Base-by-base conservation (phyloP, 176 grass and related monocot genomes). In the Oropetium thomaeum region DNA sequence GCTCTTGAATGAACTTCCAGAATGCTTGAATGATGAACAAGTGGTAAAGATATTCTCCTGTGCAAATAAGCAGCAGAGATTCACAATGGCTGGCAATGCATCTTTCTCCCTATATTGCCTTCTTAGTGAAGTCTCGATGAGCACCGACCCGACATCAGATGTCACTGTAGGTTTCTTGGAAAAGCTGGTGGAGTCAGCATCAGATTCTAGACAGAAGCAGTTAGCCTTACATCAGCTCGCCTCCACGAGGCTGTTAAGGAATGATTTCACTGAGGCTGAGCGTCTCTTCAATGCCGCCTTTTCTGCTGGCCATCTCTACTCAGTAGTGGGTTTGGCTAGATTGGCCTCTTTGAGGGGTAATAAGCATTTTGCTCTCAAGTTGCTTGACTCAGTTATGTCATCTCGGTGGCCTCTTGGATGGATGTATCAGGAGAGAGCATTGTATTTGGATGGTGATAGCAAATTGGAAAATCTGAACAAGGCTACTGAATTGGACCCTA, bases 361-460 rank as follows among this genome's bases (percentile, higher is more conserved):
- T 73, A 99, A 88, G n/a, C 76, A 96, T 88, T 92, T 87, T 71
- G 83, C 96, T 76, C 81, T 92, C 69, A 94, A 99, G 64, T 88
- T 92, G 83, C 84, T 99, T 58, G 87, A 87, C 69, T 95, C 92
- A n/a, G 76, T 92, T 27, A 92, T 99, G 75, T 95, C 84, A 41
- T 92, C 89, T 62, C 88, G 73, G 39, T 82, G 83, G 76, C 96
- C 96, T 54, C 92, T 95, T 52, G 96, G 96, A 55, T 99, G 96
- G 96, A 96, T 96, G 96, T 92, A 95, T 81, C 92, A 95, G 86
- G 96, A 99, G 76, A 90, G 92, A 76, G 83, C 92, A 53, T 66
- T 99, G 27, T 95, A 99, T 85, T 77, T 87, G 59, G 92, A 96
- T 40, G 84, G 85, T 74, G 96, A 99, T 33, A 83, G 40, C 64